Evolutionary conservation across 345 rosid species (phyloP), one percentile per base, ranked within the genome.

Genomic region (Geranium brycei): DNA sequence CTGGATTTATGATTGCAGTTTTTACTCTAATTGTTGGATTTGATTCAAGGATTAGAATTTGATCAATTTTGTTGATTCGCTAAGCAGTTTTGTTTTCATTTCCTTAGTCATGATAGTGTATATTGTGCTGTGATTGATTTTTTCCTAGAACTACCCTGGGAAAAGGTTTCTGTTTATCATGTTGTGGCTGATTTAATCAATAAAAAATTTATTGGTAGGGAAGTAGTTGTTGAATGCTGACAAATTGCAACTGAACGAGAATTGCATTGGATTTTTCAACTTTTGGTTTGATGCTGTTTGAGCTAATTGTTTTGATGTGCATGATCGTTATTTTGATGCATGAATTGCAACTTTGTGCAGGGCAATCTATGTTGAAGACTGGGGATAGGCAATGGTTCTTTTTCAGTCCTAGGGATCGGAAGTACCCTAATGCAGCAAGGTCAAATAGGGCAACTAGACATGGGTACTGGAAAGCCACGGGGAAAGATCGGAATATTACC

Each of bases 341-440:
- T 35, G 41, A 35, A 3, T 35, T 35, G 5, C 41, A 35, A 35
- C 41, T 35, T 35, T 61, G 70, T 81, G 72, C 82, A 89, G 95
- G 86, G 66, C 89, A 82, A 66, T 89, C 98, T 0, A 87, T 87
- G 76, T 91, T 91, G 62, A 88, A 92, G 0, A 80, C 67, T 30
- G 77, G 89, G 69, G 95, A 91, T 68, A 70, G 79, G 92, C 92
- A 89, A 65, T 89, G 96, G 96, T 91, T 89, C 85, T 91, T 91
- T 79, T 91, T 87, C 79, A 85, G 88, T 69, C 87, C 85, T 3
- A 74, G 95, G 63, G 96, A 91, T 69, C 75, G 84, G 68, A 89
- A 91, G 76, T 87, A 89, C 68, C 92, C 91, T 0, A 91, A 87
- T 64, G 96, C 91, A 31, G 85, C 87, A 6, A 78, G 92, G 73